Percentiles rank a stretch among this genome's conserved stretches.
These are phyloP conservation scores for Penicillium mononematosum DNA, from an alignment of 495 filamentous ascomycete species.

Conservation along the genomic window DNA sequence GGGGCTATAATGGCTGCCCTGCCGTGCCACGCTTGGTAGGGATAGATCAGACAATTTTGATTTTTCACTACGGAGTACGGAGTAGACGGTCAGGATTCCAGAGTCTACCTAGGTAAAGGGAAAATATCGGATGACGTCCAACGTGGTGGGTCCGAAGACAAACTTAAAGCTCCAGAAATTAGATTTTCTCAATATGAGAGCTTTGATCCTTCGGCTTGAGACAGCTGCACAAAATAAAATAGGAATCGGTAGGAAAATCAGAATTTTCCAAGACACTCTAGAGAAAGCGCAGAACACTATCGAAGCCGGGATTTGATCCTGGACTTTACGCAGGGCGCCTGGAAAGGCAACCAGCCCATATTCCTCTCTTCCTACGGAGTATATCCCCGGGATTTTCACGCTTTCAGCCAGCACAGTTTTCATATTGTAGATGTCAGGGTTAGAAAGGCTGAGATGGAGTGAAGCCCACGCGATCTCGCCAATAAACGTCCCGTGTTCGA, in stretches of 20 bases:
- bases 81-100: not conserved
- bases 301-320: conserved; percentile 5
- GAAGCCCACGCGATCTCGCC: conserved; percentile 21
- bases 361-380: not conserved
- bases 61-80: too few species aligned
- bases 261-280: not conserved
- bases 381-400: not conserved
- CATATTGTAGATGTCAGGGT: not conserved
- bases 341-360: conserved; percentile 26
- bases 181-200: not conserved
- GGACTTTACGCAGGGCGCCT: conserved; percentile 25
- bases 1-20: not conserved
- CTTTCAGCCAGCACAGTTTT: too few species aligned
- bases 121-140: conserved; percentile 13
- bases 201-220: not conserved
- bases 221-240: not conserved
- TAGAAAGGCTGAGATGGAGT: not conserved
- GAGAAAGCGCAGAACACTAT: conserved; percentile 1
- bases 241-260: not conserved
- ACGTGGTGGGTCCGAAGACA: conserved; percentile 6
- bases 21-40: not conserved
- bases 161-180: conserved; percentile 13
- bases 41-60: not conserved
- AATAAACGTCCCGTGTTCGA: conserved; percentile 26
- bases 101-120: not conserved